Percentiles rank a stretch among this genome's conserved stretches.
Conservation (phyloP, 1,139 yeast species). For the Blastobotrys arbuscula region DNA sequence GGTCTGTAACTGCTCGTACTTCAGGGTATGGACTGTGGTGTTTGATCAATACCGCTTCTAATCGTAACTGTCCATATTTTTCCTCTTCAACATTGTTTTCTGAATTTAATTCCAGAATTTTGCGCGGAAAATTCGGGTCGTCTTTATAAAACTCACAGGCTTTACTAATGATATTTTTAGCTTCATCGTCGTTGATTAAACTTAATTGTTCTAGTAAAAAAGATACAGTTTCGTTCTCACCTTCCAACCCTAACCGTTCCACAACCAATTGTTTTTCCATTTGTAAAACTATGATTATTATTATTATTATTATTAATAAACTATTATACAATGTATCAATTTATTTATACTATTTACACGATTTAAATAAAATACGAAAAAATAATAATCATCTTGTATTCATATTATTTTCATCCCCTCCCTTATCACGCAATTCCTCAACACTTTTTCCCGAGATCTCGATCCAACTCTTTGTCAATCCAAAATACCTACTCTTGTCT, state of each 20-base stretch:
- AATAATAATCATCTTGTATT: too few relatives aligned
- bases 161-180: neutral
- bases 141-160: slow-evolving; percentile 3
- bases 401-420: too few relatives aligned
- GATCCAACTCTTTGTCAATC: too few relatives aligned
- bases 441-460: too few relatives aligned
- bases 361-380: too few relatives aligned
- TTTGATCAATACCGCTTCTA: slow-evolving; percentile 39
- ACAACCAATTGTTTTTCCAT: neutral
- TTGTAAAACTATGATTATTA: too few relatives aligned
- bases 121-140: slow-evolving; percentile 11
- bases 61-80: slow-evolving; percentile 14
- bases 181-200: slow-evolving; percentile 3
- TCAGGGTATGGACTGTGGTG: slow-evolving; percentile 58
- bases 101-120: neutral
- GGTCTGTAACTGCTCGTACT: slow-evolving; percentile 52
- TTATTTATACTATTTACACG: neutral
- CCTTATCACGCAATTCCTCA: too few relatives aligned
- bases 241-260: slow-evolving; percentile 1
- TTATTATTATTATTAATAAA: neutral
- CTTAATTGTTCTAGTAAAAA: neutral
- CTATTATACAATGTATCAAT: too few relatives aligned
- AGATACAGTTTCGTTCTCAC: neutral
- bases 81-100: slow-evolving; percentile 20
- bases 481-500: too few relatives aligned